These are phyloP conservation scores for Colletotrichum brevisporum DNA, from an alignment of 2,329 filamentous ascomycete genomes.

Conservation along the genomic window DNA sequence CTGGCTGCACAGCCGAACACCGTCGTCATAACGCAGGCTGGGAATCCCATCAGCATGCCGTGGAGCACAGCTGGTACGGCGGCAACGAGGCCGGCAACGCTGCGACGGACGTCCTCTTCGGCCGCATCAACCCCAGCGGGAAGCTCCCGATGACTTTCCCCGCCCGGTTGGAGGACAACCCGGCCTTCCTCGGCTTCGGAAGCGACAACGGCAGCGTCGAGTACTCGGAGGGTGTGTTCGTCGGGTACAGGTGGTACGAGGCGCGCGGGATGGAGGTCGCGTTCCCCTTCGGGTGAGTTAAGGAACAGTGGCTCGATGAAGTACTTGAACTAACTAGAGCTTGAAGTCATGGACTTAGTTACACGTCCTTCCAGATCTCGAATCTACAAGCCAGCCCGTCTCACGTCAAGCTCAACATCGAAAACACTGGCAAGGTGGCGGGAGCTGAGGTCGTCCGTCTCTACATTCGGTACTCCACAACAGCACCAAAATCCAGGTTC, in stretches of 20 bases:
- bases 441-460: conserved; percentile 65
- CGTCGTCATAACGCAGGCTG: conserved; percentile 78
- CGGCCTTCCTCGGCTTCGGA: conserved; percentile 77
- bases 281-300: conserved; percentile 71
- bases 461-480: conserved; percentile 56
- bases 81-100: conserved; percentile 83
- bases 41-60: conserved; percentile 76
- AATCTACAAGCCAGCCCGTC: conserved; percentile 56
- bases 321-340: not conserved
- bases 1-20: conserved; percentile 74
- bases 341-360: conserved; percentile 74
- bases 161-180: conserved; percentile 74
- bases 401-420: conserved; percentile 62
- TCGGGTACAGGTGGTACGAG: conserved; percentile 82
- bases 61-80: conserved; percentile 83
- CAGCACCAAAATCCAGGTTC: conserved; percentile 60
- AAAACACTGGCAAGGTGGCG: conserved; percentile 65
- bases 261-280: conserved; percentile 68
- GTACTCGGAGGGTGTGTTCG: conserved; percentile 80
- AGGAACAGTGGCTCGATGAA: too few species aligned
- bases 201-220: conserved; percentile 74
- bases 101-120: conserved; percentile 79
- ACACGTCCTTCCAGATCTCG: conserved; percentile 72
- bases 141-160: conserved; percentile 83
- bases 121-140: conserved; percentile 77